Conservation (phyloP, 2,329 filamentous ascomycete genomes). For the Coniochaeta sp. region DNA sequence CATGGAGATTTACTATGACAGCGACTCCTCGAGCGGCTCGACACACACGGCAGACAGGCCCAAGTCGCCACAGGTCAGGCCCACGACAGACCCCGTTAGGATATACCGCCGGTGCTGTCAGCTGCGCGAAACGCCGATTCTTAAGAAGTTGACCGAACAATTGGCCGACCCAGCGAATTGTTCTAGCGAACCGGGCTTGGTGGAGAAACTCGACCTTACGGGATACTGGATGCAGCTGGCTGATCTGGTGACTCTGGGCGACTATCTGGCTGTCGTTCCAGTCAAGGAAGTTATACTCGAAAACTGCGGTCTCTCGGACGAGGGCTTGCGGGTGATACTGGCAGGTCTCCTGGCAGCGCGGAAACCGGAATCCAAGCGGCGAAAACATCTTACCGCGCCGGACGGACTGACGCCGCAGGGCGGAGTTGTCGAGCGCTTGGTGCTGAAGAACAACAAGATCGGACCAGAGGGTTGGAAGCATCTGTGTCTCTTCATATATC, state of each 20-base stretch:
- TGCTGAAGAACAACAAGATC: conserved; percentile 88
- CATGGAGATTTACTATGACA: conserved; percentile 70
- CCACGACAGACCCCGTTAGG: conserved; percentile 83
- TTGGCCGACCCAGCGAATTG: conserved; percentile 64
- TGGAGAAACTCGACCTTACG: conserved; percentile 75
- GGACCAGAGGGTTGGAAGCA: conserved; percentile 85
- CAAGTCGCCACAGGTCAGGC: conserved; percentile 53
- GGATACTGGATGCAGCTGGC: conserved; percentile 76
- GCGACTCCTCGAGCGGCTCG: conserved; percentile 43
- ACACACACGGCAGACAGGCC: conserved; percentile 23
- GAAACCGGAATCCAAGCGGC: conserved; percentile 49
- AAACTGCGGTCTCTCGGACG: conserved; percentile 79
- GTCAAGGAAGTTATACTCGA: conserved; percentile 81
- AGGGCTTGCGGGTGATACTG: conserved; percentile 78
- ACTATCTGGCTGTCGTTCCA: conserved; percentile 90
- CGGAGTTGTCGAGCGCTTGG: conserved; percentile 78
- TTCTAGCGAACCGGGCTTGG: conserved; percentile 61
- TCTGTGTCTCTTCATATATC: conserved; percentile 80
- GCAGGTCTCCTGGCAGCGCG: conserved; percentile 79
- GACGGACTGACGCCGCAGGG: conserved; percentile 40
- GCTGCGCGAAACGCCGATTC: conserved; percentile 80
- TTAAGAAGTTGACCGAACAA: conserved; percentile 88
- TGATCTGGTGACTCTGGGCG: conserved; percentile 80
- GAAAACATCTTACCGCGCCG: conserved; percentile 30
- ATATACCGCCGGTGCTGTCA: conserved; percentile 96